These are phyloP conservation scores for Penicillium sp. DNA, from an alignment of 2,329 filamentous ascomycete genomes.

Conservation along the genomic window DNA sequence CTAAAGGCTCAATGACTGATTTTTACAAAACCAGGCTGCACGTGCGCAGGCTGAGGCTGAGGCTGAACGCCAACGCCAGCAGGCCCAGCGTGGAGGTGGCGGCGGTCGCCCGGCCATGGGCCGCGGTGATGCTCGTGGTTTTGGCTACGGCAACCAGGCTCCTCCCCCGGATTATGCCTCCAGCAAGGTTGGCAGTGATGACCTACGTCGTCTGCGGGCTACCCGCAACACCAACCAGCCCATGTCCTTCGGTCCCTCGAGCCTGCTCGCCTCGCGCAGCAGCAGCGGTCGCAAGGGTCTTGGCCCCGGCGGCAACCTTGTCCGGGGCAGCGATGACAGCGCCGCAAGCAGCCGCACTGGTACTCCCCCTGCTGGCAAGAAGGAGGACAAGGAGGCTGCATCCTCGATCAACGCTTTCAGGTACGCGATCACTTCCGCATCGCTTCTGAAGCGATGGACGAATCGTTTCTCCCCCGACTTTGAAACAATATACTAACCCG, in stretches of 20 bases:
- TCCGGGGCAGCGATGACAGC: slow-evolving; percentile 78
- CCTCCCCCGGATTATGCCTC: slow-evolving; percentile 68
- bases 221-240: slow-evolving; percentile 64
- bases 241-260: slow-evolving; percentile 75
- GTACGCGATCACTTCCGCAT: slow-evolving; percentile 51
- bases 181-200: slow-evolving; percentile 88
- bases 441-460: not conserved
- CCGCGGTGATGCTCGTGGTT: slow-evolving; percentile 84
- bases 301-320: slow-evolving; percentile 71
- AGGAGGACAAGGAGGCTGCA: slow-evolving; percentile 62
- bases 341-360: slow-evolving; percentile 84
- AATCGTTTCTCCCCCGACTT: not conserved
- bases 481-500: not conserved
- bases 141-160: slow-evolving; percentile 68
- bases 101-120: slow-evolving; percentile 71
- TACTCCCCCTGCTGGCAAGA: slow-evolving; percentile 72
- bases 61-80: slow-evolving; percentile 56
- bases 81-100: slow-evolving; percentile 59
- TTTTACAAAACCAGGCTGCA: slow-evolving; percentile 52
- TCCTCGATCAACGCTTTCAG: slow-evolving; percentile 89
- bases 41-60: slow-evolving; percentile 82
- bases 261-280: slow-evolving; percentile 85
- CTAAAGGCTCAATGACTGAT: slow-evolving; percentile 2
- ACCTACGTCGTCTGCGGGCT: slow-evolving; percentile 74
- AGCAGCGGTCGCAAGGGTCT: slow-evolving; percentile 77